Evolutionary conservation across 345 rosid species (phyloP).

Genomic region (Eucalyptus erythrocorys): DNA sequence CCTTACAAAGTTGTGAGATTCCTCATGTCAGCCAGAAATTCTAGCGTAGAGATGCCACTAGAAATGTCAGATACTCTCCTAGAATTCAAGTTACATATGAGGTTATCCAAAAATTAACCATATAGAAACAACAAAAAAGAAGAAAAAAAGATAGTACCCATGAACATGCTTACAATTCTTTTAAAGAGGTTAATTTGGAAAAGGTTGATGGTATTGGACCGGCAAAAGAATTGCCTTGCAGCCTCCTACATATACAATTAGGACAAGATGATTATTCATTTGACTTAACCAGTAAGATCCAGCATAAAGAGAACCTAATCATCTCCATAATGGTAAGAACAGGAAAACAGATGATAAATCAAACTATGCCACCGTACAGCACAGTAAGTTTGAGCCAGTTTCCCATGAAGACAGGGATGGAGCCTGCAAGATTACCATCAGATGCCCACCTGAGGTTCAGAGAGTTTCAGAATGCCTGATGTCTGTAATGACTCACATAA

Average conservation of each 20-base stretch:
- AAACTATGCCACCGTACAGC: constrained; percentile 21
- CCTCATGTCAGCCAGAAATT: neutral
- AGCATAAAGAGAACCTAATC: neutral
- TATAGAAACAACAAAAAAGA: neutral
- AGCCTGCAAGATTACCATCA: constrained; percentile 46
- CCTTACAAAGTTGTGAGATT: neutral
- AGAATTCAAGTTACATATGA: neutral
- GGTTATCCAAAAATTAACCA: neutral
- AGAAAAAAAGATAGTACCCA: neutral
- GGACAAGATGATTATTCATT: neutral
- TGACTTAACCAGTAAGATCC: neutral
- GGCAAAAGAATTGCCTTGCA: neutral
- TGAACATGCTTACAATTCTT: neutral
- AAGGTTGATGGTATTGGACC: neutral
- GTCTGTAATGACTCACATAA: neutral
- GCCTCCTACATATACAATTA: neutral
- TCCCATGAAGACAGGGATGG: constrained; percentile 62
- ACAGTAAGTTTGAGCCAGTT: constrained; percentile 39
- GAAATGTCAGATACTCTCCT: neutral
- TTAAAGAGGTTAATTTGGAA: neutral
- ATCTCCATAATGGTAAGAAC: neutral
- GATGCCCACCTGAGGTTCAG: constrained; percentile 40
- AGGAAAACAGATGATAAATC: neutral
- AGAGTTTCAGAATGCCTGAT: neutral
- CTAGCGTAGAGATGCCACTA: neutral